Percentiles rank a stretch among this genome's conserved stretches.
These are phyloP conservation scores for Hypoxylon intermedium DNA, from an alignment of 495 filamentous ascomycete species.

Conservation along the genomic window DNA sequence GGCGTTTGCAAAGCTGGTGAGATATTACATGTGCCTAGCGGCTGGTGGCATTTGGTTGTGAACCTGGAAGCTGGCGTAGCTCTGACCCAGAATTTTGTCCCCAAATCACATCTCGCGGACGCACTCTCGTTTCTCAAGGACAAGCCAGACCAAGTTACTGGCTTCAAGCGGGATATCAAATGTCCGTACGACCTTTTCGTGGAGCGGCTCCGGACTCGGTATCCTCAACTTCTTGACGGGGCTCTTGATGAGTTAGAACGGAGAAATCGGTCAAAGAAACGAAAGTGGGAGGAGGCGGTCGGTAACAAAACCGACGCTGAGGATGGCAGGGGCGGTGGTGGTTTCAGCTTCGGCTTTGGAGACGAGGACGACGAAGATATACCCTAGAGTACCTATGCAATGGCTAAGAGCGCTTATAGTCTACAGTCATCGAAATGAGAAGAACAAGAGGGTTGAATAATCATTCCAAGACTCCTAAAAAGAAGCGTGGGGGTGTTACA, in stretches of 20 bases:
- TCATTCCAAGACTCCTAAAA: background rate
- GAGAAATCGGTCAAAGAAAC: slow-evolving; percentile 69
- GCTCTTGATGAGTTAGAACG: slow-evolving; percentile 69
- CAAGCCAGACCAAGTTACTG: slow-evolving; percentile 83
- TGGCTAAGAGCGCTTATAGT: background rate
- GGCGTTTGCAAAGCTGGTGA: slow-evolving; percentile 88
- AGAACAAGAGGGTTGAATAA: background rate
- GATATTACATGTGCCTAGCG: slow-evolving; percentile 87
- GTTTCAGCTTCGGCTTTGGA: slow-evolving; percentile 85
- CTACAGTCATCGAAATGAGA: slow-evolving; percentile 2
- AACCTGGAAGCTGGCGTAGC: slow-evolving; percentile 85
- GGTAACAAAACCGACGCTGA: slow-evolving; percentile 53
- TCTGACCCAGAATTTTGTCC: slow-evolving; percentile 96
- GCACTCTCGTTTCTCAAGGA: slow-evolving; percentile 84
- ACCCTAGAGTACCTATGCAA: slow-evolving; percentile 32
- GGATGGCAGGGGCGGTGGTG: slow-evolving; percentile 55
- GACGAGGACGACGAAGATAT: slow-evolving; percentile 60
- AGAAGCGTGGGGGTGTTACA: slow-evolving; percentile 20
- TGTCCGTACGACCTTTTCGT: slow-evolving; percentile 81
- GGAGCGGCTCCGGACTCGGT: slow-evolving; percentile 65
- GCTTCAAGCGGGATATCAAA: slow-evolving; percentile 75
- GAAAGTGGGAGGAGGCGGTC: slow-evolving; percentile 85
- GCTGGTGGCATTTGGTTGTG: slow-evolving; percentile 97
- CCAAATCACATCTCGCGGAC: slow-evolving; percentile 72
- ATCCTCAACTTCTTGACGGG: slow-evolving; percentile 70